Evolutionary conservation across 1,139 yeast genomes (phyloP), one percentile per base, ranked within the genome.

Genomic region (Sugiyamaella xylanicola): DNA sequence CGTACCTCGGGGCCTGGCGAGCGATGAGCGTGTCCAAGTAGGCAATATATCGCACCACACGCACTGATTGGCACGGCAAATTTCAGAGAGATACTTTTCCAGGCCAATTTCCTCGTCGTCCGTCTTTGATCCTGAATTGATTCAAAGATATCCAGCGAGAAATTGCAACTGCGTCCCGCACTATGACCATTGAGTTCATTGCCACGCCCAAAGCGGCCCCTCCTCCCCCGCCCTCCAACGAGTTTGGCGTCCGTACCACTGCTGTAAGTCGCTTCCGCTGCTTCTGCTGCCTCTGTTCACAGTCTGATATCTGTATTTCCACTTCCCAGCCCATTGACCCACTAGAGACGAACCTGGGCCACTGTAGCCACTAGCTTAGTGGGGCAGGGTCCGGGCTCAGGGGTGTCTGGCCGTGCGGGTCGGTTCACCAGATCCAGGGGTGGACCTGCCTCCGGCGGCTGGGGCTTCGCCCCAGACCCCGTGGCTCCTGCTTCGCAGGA

Each of bases 181-280:
- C 19, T 32, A 48, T 54, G 60, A 50, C 61, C 50, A 67, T 73
- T 60, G 72, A 68, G 65, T 85, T 83, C 70, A 79, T 80, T 66
- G 74, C 80, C 67, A 86, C 92, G 11, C 89, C 91, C 1, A 65
- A 70, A 50, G 81, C 80, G 44, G 76, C 80, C 21, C 75, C 81
- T 54, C 81, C 77, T 53, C 82, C 84, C 27, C 75, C 82, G 37
- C 75, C 82, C 15, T 68, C 79, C 41, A 74, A 73, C 42, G 80
- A 72, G 56, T 75, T 75, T 58, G 93, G 93, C 16, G 80, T 85
- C 49, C 72, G 77, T 64, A 85, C 91, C 59, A 82, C 87, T 45
- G 82, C 74, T 49, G 72, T 69, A 61, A 57, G 72, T 69, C 20
- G 3, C 16, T n/a, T n/a, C n/a, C n/a, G n/a, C n/a, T n/a, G n/a